Conservation (phyloP, 805 yeast species). For the Blastobotrys peoriensis region DNA sequence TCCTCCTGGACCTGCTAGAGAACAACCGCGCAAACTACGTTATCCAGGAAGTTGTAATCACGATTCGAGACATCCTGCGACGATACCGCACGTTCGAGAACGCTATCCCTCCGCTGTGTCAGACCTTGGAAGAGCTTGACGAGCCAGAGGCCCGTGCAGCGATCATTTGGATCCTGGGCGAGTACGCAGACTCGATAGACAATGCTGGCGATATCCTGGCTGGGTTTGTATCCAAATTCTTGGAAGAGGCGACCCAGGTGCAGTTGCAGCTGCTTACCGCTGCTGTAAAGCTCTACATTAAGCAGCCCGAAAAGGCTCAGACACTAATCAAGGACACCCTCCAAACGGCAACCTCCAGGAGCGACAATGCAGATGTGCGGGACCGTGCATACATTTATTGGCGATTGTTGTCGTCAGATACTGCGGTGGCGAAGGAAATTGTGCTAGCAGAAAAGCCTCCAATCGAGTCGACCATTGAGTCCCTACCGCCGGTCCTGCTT, state of each 20-base stretch:
- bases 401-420: slow-evolving; percentile 77
- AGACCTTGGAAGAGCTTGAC: slow-evolving; percentile 50
- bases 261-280: slow-evolving; percentile 75
- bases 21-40: slow-evolving; percentile 67
- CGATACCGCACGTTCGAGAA: slow-evolving; percentile 61
- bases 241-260: slow-evolving; percentile 68
- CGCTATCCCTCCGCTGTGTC: slow-evolving; percentile 40
- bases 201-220: slow-evolving; percentile 35
- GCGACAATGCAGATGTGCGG: slow-evolving; percentile 78
- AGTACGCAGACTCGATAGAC: slow-evolving; percentile 52
- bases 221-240: slow-evolving; percentile 42
- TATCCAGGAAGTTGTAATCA: slow-evolving; percentile 74
- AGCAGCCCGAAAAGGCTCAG: slow-evolving; percentile 50
- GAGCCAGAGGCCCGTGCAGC: slow-evolving; percentile 80
- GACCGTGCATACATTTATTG: slow-evolving; percentile 85
- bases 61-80: slow-evolving; percentile 68
- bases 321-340: slow-evolving; percentile 74
- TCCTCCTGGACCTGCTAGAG: slow-evolving; percentile 57
- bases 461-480: slow-evolving; percentile 64
- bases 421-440: slow-evolving; percentile 60
- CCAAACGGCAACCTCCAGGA: slow-evolving; percentile 67
- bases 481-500: slow-evolving; percentile 62
- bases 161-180: slow-evolving; percentile 80
- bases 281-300: slow-evolving; percentile 64
- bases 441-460: slow-evolving; percentile 62